Evolutionary conservation across 257 asterid genomes (phyloP).

Genomic region (Rhazya stricta): DNA sequence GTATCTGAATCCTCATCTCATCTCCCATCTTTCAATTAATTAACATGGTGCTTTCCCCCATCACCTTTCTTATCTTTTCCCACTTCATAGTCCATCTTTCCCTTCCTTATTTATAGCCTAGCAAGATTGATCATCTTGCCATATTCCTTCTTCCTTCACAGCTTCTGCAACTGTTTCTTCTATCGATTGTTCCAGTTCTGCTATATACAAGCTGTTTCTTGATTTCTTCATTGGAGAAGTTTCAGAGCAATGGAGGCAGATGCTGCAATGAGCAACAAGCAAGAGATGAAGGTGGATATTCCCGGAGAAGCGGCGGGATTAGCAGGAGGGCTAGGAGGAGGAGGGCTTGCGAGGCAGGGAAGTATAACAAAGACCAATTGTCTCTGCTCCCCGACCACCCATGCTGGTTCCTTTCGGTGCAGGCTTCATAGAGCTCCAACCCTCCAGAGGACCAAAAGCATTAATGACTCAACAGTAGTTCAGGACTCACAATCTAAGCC

Average conservation of each 20-base stretch:
- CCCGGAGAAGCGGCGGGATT: constrained; percentile 23
- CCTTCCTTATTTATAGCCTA: constrained; percentile 29
- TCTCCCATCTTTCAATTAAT: constrained; percentile 13
- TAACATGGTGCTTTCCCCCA: constrained; percentile 17
- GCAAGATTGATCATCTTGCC: constrained; percentile 17
- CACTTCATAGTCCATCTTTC: constrained; percentile 1
- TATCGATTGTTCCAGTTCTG: too few species aligned
- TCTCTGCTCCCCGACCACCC: constrained; percentile 75
- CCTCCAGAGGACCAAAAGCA: constrained; percentile 61
- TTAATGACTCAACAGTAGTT: constrained; percentile 28
- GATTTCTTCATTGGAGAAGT: neutral
- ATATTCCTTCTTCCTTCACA: neutral
- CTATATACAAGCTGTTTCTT: too few species aligned
- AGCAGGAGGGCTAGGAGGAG: constrained; percentile 21
- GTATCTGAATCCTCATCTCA: constrained; percentile 7
- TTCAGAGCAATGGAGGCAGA: constrained; percentile 35
- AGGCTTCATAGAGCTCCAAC: constrained; percentile 58
- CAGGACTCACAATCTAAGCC: constrained; percentile 29
- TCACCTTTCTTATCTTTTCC: constrained; percentile 36
- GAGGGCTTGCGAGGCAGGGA: constrained; percentile 63
- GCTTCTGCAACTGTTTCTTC: neutral
- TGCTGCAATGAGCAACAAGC: constrained; percentile 20
- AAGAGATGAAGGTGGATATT: constrained; percentile 51
- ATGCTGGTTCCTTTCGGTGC: constrained; percentile 75
- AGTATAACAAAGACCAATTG: constrained; percentile 54